A percentile compares a stretch with the other conserved stretches of the same genome.
These are phyloP conservation scores for Fusarium napiforme DNA, from an alignment of 2,329 filamentous ascomycete genomes.

Conservation along the genomic window DNA sequence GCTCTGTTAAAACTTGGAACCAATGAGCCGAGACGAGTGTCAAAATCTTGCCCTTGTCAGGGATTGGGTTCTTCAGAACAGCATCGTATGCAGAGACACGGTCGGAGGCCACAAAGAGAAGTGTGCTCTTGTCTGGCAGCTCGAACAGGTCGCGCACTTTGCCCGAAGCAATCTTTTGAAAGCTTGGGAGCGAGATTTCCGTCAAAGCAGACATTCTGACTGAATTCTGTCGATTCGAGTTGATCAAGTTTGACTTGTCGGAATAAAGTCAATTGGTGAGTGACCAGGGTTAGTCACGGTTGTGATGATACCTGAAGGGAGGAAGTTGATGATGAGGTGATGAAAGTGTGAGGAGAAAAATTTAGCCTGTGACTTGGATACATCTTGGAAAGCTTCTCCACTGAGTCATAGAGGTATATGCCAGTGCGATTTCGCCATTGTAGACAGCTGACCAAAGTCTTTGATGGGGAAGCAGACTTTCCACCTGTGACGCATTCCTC, in stretches of 20 bases:
- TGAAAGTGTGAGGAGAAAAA: slow-evolving; percentile 38
- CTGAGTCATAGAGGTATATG: slow-evolving; percentile 27
- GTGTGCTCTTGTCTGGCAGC: slow-evolving; percentile 70
- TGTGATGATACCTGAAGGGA: slow-evolving; percentile 13
- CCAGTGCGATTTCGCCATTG: slow-evolving; percentile 9
- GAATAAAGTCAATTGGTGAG: background rate
- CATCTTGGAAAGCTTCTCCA: slow-evolving; percentile 34
- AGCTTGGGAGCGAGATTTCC: slow-evolving; percentile 44
- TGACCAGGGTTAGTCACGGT: background rate
- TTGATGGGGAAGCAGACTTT: slow-evolving; percentile 4
- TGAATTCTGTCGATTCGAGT: background rate
- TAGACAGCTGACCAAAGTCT: background rate
- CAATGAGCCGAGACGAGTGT: slow-evolving; percentile 62
- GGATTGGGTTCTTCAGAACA: slow-evolving; percentile 71
- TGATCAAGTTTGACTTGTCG: background rate
- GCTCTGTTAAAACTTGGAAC: slow-evolving; percentile 61
- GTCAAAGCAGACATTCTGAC: slow-evolving; percentile 32
- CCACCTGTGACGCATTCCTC: background rate
- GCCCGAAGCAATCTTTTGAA: slow-evolving; percentile 54
- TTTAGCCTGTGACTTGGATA: slow-evolving; percentile 34
- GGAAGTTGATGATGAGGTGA: slow-evolving; percentile 26
- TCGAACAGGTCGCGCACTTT: slow-evolving; percentile 88
- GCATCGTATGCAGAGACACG: slow-evolving; percentile 92
- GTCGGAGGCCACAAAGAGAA: slow-evolving; percentile 88
- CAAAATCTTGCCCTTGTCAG: slow-evolving; percentile 64